Base-by-base conservation (phyloP, 2,329 filamentous ascomycete genomes). In the Tetracladium maxilliforme region DNA sequence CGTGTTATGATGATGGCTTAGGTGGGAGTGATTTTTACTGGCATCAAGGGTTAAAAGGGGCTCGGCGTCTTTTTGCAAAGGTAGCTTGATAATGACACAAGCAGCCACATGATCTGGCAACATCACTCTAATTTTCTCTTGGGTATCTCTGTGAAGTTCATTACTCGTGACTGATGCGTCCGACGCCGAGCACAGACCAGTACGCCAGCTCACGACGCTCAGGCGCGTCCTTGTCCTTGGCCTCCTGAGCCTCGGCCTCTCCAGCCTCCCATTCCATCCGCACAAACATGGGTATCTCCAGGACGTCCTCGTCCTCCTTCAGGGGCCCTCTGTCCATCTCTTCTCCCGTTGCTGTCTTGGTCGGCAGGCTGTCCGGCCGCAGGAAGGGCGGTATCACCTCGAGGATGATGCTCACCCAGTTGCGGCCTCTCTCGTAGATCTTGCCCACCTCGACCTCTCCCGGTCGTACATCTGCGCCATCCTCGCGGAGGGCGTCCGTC, bases 261-360 rank as follows among this genome's bases (percentile, higher is more conserved):
- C 84, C 79, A 4, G 69, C 63, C 48, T 86, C 87, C 74, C 86
- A 98, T 48, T 94, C 86, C 29, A 93, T 65, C 14, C 84, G 68
- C 32, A 98, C 82, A 56, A 92, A 92, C 41, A 98, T 74, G 27
- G 90, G 87, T 38, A 98, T 87, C 60, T 98, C 90, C 21, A 95
- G 32, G 25, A 48, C 31, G 34, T 75, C 68, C 41, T 75, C 68
- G 37, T 72, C 69, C 36, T 68, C 64, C 31, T 50, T 56, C 24
- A 71, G 41, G 20, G 59, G 57, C n/a, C 51, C 47, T 23, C 55
- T 44, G 33, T 63, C 57, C 14, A 16, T 48, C 46, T 21, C 21
- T 9, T 9, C 21, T 10, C 12, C 21, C 8, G 8, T 13, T 22
- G 8, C 8, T 8, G 21, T 22, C 12, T 22, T 8, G 12, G 8